These are phyloP conservation scores for Lanmaoa pseudosensibilis DNA, from an alignment of 768 basidiomycete species.

Conservation along the genomic window DNA sequence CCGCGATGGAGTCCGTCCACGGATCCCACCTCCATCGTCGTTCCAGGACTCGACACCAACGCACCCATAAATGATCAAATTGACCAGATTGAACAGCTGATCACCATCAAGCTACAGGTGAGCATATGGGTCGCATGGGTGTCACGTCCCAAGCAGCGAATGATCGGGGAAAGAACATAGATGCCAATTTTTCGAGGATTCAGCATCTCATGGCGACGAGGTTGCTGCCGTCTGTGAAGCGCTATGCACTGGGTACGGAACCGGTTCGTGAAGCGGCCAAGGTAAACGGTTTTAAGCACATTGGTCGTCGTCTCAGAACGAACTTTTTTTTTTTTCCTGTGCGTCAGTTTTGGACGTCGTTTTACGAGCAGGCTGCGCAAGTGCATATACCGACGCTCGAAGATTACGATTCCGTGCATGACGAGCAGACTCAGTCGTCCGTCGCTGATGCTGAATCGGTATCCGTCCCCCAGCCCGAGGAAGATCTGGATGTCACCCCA, in stretches of 20 bases:
- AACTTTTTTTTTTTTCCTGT: background rate
- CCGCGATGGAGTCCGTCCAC: conserved; percentile 65
- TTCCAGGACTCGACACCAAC: conserved; percentile 71
- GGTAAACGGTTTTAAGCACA: conserved; percentile 43
- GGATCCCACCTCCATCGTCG: conserved; percentile 61
- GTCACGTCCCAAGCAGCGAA: conserved; percentile 7
- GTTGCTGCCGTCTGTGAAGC: conserved; percentile 85
- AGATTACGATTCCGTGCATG: conserved; percentile 60
- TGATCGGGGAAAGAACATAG: conserved; percentile 64
- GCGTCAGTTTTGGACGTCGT: conserved; percentile 89
- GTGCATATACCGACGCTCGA: conserved; percentile 77
- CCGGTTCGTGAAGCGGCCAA: conserved; percentile 89
- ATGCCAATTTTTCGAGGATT: conserved; percentile 89
- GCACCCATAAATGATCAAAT: conserved; percentile 79
- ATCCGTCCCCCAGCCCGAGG: conserved; percentile 13
- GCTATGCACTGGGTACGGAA: conserved; percentile 83
- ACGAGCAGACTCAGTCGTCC: conserved; percentile 43
- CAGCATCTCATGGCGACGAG: conserved; percentile 80
- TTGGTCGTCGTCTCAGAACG: background rate
- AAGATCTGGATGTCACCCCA: conserved; percentile 6
- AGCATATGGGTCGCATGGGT: background rate
- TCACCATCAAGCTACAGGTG: conserved; percentile 89
- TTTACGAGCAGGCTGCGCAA: conserved; percentile 93
- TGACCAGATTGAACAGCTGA: conserved; percentile 94
- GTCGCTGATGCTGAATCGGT: conserved; percentile 15